Base-by-base conservation (phyloP, 2,329 filamentous ascomycete genomes). In the Lachnellula suecica region DNA sequence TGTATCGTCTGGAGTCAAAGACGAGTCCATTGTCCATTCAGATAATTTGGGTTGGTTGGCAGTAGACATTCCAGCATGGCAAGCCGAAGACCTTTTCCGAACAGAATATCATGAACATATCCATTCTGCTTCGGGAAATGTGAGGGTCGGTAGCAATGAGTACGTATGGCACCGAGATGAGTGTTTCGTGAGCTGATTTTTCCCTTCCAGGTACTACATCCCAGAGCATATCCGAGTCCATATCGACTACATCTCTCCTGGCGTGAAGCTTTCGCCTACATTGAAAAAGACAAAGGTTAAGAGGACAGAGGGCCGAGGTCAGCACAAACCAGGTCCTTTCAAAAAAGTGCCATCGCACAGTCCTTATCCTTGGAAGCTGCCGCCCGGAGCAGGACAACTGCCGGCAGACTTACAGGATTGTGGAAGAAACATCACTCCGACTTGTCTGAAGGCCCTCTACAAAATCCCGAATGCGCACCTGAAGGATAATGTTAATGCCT, bases 391-490 rank as follows among this genome's bases (percentile, higher is more conserved):
- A 22, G 43, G 31, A 4, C 13, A 15, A 25, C 40, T 57, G 2
- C 52, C 54, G 24, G 20, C 44, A 22, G 48, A 52, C 22, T 52
- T 58, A 56, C 68, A 57, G 20, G 52, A 68, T 42, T 86, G 83
- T 62, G 75, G 79, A 56, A 65, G 68, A 20, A 73, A 77, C 56
- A 82, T 85, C 57, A 83, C 79, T 0, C 79, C 81, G 0, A 72
- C 73, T 41, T 85, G 82, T 59, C 70, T 82, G 51, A 73, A 72
- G 48, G 77, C 76, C 9, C 66, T 83, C n/a, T 82, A 82, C 58
- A 58, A 68, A 1, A 74, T 77, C 47, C 72, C 78, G 13, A 58
- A 70, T 9, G 72, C 72, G 6, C 63, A 62, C 2, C 63, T 66
- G 3, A 66, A 67, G 29, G 56, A 55, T 9, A 43, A 53, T 27